A percentile compares a stretch with the other conserved stretches of the same genome.
These are phyloP conservation scores for Fusarium tjaetaba DNA, from an alignment of 2,329 filamentous ascomycete genomes.

Conservation along the genomic window DNA sequence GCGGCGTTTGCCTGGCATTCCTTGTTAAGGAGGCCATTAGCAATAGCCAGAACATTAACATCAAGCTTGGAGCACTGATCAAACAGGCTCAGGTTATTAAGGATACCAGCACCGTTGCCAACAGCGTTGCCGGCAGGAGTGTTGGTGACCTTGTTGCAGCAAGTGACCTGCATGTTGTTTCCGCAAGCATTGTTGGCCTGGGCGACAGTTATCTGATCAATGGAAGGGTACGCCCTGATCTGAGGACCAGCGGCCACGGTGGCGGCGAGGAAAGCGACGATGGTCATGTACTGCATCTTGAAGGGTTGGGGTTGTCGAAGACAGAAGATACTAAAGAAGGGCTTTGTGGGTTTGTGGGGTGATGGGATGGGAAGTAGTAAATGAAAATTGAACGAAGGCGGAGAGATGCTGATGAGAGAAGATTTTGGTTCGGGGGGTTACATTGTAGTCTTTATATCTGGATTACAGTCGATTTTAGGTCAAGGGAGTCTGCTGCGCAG, in stretches of 20 bases:
- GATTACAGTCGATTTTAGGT: accelerated
- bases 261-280: slow-evolving; percentile 3
- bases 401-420: background rate
- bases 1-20: slow-evolving; percentile 5
- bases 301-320: background rate
- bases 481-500: background rate
- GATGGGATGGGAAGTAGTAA: background rate
- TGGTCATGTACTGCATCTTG: slow-evolving; percentile 4
- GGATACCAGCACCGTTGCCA: background rate
- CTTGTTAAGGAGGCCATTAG: slow-evolving; percentile 5
- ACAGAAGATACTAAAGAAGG: background rate
- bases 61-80: slow-evolving; percentile 5
- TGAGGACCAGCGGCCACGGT: background rate
- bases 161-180: slow-evolving; percentile 1
- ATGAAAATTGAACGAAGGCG: background rate
- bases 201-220: background rate
- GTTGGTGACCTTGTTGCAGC: slow-evolving; percentile 12
- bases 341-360: background rate
- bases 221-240: background rate
- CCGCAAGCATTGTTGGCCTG: slow-evolving; percentile 2
- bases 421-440: background rate
- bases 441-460: background rate
- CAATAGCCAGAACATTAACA: background rate
- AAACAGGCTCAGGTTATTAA: background rate
- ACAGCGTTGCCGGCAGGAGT: background rate